A percentile compares a stretch with the other conserved stretches of the same genome.
These are phyloP conservation scores for Asterophora parasitica DNA, from an alignment of 768 basidiomycete species.

Conservation along the genomic window DNA sequence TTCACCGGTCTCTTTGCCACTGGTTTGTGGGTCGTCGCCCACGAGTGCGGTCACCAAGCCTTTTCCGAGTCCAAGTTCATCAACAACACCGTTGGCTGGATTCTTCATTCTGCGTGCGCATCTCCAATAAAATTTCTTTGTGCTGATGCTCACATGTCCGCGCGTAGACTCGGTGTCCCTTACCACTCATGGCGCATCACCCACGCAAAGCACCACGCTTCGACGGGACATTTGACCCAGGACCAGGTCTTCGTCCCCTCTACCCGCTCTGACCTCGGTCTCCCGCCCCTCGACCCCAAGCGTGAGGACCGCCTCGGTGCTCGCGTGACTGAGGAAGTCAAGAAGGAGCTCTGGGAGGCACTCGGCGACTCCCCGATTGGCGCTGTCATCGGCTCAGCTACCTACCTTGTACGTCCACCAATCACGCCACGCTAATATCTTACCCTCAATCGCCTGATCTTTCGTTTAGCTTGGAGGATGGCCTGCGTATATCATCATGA, in stretches of 20 bases:
- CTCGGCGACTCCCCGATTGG: slow-evolving; percentile 88
- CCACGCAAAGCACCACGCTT: slow-evolving; percentile 94
- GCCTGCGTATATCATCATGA: slow-evolving; percentile 77
- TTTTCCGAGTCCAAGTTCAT: slow-evolving; percentile 90
- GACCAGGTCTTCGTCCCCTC: slow-evolving; percentile 95
- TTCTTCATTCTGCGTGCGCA: slow-evolving; percentile 83
- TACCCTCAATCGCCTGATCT: slow-evolving; percentile 1
- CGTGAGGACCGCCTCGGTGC: slow-evolving; percentile 62
- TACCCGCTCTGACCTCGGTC: slow-evolving; percentile 71
- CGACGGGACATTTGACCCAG: slow-evolving; percentile 87
- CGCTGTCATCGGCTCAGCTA: slow-evolving; percentile 45
- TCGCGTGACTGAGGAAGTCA: slow-evolving; percentile 60
- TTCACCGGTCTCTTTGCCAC: slow-evolving; percentile 82
- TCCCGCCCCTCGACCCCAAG: slow-evolving; percentile 62
- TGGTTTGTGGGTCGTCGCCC: slow-evolving; percentile 91
- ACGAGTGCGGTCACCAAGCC: slow-evolving; percentile 95
- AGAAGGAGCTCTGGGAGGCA: slow-evolving; percentile 76
- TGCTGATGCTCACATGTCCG: slow-evolving; percentile 16
- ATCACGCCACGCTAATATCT: background rate
- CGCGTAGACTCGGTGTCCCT: slow-evolving; percentile 78
- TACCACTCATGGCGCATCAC: slow-evolving; percentile 96
- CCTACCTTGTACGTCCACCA: slow-evolving; percentile 52
- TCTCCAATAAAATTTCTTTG: slow-evolving; percentile 8
- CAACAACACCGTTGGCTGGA: slow-evolving; percentile 91
- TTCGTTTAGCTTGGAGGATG: slow-evolving; percentile 66